These are phyloP conservation scores for Phytophthora idaei DNA, from an alignment of 352 stramenopile species.

Conservation along the genomic window DNA sequence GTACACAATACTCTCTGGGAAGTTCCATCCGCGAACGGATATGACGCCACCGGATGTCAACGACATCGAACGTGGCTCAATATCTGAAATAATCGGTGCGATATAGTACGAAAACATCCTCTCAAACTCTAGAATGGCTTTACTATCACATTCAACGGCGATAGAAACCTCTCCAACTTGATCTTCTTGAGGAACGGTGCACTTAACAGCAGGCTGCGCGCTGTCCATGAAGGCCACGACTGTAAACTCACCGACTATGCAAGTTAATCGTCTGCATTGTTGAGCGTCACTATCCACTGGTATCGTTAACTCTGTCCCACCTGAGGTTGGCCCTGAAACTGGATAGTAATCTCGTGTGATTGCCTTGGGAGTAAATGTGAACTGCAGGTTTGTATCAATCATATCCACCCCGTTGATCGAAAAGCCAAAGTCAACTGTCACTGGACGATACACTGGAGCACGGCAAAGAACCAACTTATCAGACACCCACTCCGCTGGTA, in stretches of 20 bases:
- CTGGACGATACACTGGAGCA: conserved; percentile 30
- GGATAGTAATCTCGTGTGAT: conserved; percentile 25
- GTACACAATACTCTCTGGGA: conserved; percentile 19
- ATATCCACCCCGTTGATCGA: conserved; percentile 65
- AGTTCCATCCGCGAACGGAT: conserved; percentile 33
- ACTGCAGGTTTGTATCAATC: conserved; percentile 30
- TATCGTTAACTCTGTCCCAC: conserved; percentile 43
- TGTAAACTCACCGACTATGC: conserved; percentile 30
- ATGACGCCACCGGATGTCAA: conserved; percentile 21
- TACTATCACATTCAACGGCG: conserved; percentile 36
- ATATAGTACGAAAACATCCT: conserved; percentile 43
- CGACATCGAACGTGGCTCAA: conserved; percentile 30
- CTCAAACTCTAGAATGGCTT: conserved; percentile 29
- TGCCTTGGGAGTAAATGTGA: conserved; percentile 34
- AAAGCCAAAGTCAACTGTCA: conserved; percentile 40
- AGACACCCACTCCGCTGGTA: conserved; percentile 37
- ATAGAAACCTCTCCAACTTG: conserved; percentile 23
- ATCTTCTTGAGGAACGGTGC: conserved; percentile 26
- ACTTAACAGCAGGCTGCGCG: conserved; percentile 21
- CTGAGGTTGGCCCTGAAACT: conserved; percentile 30
- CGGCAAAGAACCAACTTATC: conserved; percentile 31
- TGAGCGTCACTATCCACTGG: conserved; percentile 5
- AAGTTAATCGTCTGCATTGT: conserved; percentile 34
- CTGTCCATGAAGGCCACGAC: conserved; percentile 17
- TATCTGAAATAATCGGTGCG: conserved; percentile 17